Percentiles rank a stretch among this genome's conserved stretches.
phyloP scores from a whole-genome alignment of 305 asterid genomes.

The Caryopteris hybrid region DNA sequence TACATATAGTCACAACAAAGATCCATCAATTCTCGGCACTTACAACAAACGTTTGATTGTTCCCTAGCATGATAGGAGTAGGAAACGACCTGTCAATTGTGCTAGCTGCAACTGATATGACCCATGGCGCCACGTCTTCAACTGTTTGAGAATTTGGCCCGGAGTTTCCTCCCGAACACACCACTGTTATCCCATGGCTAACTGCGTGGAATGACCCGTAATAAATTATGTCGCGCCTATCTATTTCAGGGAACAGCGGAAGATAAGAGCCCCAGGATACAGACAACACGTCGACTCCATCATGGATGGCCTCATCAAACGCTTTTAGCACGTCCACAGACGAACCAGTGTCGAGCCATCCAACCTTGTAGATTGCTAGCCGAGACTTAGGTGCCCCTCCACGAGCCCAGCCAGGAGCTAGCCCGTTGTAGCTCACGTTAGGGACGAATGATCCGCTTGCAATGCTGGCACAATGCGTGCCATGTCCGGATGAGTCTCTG shows the following conservation, averaged over 20 bases:
- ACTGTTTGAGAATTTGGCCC: conserved; percentile 27
- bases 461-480: conserved; percentile 35
- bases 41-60: neutral
- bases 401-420: conserved; percentile 29
- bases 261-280: conserved; percentile 1
- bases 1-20: too few relatives aligned
- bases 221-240: conserved; percentile 9
- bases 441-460: conserved; percentile 29
- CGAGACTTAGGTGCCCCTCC: conserved; percentile 41
- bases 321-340: conserved; percentile 25
- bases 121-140: conserved; percentile 28
- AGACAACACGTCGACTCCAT: conserved; percentile 36
- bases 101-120: conserved; percentile 26
- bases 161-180: neutral
- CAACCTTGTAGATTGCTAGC: conserved; percentile 28
- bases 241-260: conserved; percentile 19
- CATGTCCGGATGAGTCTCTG: conserved; percentile 32
- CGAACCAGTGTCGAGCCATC: neutral
- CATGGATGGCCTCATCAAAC: conserved; percentile 38
- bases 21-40: too few relatives aligned
- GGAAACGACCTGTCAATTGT: conserved; percentile 28
- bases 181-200: conserved; percentile 21
- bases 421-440: conserved; percentile 26
- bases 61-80: conserved; percentile 23
- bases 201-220: conserved; percentile 37